Conservation (phyloP, 2,329 filamentous ascomycete species). For the Bertia moriformis region DNA sequence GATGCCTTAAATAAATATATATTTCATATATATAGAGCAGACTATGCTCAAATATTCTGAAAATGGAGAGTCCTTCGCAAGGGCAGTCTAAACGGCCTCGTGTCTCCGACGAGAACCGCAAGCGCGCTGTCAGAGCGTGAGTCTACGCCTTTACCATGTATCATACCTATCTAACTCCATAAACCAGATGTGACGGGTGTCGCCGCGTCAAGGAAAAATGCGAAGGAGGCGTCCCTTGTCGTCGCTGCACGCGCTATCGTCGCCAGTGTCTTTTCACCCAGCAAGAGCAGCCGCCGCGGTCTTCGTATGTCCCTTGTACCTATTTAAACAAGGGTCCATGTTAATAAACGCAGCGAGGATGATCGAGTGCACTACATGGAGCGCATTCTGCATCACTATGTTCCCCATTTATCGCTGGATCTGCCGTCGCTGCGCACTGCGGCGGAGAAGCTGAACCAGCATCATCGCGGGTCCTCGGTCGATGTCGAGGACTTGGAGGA, state of each 20-base stretch:
- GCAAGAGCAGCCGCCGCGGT: too few relatives aligned
- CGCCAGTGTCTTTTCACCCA: constrained; percentile 32
- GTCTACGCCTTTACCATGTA: background rate
- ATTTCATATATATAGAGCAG: too few relatives aligned
- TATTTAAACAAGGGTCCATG: background rate
- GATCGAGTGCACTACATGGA: constrained; percentile 6
- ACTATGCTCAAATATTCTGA: too few relatives aligned
- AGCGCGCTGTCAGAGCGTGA: background rate
- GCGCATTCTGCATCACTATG: background rate
- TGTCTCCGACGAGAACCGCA: background rate
- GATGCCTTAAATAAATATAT: too few relatives aligned
- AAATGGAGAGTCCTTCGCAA: too few relatives aligned
- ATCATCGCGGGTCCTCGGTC: background rate
- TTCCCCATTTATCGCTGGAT: background rate
- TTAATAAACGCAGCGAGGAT: background rate
- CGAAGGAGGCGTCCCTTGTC: constrained; percentile 37
- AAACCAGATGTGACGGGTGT: constrained; percentile 32
- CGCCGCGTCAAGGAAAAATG: constrained; percentile 40
- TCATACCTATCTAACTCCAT: background rate
- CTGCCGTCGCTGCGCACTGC: background rate
- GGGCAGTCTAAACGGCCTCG: background rate
- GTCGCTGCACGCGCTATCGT: constrained; percentile 32
- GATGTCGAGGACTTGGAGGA: background rate
- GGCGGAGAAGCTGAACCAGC: background rate
- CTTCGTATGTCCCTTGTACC: constrained; percentile 10